phyloP scores from a whole-genome alignment of 495 filamentous ascomycete genomes.

The Aspergillus biplanus region DNA sequence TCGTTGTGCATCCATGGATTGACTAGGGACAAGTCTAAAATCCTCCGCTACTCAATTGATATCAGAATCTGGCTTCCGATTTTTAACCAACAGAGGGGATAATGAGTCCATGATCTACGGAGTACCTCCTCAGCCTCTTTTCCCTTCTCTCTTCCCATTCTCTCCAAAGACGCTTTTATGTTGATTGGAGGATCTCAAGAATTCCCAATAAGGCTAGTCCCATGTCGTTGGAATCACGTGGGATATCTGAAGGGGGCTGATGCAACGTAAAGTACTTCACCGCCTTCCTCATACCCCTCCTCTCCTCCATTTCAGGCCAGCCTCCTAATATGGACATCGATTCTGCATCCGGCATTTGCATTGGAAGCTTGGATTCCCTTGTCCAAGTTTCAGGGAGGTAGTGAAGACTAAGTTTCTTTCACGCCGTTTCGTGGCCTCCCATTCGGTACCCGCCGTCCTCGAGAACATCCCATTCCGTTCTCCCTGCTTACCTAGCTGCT shows the following conservation, averaged over 20 bases:
- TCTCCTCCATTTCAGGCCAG: neutral
- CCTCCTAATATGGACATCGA: neutral
- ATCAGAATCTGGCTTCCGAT: too few relatives aligned
- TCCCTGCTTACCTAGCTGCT: neutral
- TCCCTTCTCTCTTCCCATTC: too few relatives aligned
- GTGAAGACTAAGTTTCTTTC: neutral
- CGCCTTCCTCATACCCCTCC: slow-evolving; percentile 1
- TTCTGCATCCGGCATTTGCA: slow-evolving; percentile 5
- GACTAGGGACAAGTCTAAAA: too few relatives aligned
- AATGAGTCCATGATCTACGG: too few relatives aligned
- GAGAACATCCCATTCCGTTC: neutral
- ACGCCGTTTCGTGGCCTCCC: neutral
- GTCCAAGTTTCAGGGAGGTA: neutral
- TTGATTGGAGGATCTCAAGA: too few relatives aligned
- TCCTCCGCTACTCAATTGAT: too few relatives aligned
- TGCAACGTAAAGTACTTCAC: neutral
- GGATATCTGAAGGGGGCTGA: neutral
- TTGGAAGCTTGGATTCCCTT: slow-evolving; percentile 6
- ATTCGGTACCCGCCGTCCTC: neutral
- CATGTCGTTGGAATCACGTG: neutral
- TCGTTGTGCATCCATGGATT: too few relatives aligned
- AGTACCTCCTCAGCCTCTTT: too few relatives aligned
- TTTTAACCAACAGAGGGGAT: too few relatives aligned
- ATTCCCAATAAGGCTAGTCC: too few relatives aligned
- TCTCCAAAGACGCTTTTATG: too few relatives aligned